Conservation (phyloP, 495 filamentous ascomycete species). For the Neohortaea acidophila region DNA sequence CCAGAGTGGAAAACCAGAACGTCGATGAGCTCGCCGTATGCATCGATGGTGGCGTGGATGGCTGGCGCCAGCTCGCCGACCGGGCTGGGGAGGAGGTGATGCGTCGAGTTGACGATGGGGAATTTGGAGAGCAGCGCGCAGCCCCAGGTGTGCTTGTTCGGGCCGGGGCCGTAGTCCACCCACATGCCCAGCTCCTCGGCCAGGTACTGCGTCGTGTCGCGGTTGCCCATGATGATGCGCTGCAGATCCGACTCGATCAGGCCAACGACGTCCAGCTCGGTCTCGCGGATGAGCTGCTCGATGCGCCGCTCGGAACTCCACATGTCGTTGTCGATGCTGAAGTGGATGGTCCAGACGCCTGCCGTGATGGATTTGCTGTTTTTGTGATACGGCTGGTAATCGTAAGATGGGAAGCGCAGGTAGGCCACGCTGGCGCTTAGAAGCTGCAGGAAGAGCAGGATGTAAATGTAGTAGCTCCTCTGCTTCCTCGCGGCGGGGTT, state of each 20-base stretch:
- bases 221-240: conserved; percentile 99
- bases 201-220: conserved; percentile 87
- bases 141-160: conserved; percentile 99
- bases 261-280: conserved; percentile 89
- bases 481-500: conserved; percentile 39
- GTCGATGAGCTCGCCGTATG: conserved; percentile 79
- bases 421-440: conserved; percentile 69
- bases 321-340: conserved; percentile 97
- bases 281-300: conserved; percentile 77
- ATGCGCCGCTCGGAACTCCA: conserved; percentile 92
- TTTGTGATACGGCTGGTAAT: conserved; percentile 79
- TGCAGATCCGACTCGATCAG: conserved; percentile 88
- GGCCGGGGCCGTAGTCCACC: conserved; percentile 90
- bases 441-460: conserved; percentile 58
- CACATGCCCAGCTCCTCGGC: conserved; percentile 98
- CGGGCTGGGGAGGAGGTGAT: conserved; percentile 85
- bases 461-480: conserved; percentile 58
- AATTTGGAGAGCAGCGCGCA: conserved; percentile 87
- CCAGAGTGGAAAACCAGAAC: conserved; percentile 98
- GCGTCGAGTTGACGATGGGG: conserved; percentile 91
- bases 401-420: conserved; percentile 84
- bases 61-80: conserved; percentile 92
- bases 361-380: conserved; percentile 75
- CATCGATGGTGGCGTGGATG: conserved; percentile 86
- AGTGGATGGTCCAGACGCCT: conserved; percentile 99